Evolutionary conservation across 176 grass and related monocot genomes (phyloP).

Genomic region (Aegilops longissima): DNA sequence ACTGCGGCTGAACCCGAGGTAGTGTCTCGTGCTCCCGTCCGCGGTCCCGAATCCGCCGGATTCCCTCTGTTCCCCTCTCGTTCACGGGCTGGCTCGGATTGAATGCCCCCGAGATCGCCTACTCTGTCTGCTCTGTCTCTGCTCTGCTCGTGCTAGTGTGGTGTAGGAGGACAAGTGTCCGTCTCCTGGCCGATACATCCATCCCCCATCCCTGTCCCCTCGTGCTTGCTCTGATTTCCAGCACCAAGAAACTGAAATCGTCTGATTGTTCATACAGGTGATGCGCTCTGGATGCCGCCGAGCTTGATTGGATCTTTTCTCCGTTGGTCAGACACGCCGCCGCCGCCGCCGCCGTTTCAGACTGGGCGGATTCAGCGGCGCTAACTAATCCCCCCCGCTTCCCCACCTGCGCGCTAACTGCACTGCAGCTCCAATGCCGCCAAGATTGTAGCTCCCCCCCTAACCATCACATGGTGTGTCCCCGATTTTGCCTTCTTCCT

Average conservation of each 20-base stretch:
- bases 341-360: constrained; percentile 23
- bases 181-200: not conserved
- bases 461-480: constrained; percentile 31
- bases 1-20: not conserved
- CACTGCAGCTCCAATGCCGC: not conserved
- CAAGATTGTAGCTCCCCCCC: not conserved
- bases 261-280: not conserved
- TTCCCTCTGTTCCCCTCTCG: not conserved
- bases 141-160: not conserved
- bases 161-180: not conserved
- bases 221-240: no score
- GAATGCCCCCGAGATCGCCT: no score
- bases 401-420: constrained; percentile 12
- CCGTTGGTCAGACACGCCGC: not conserved
- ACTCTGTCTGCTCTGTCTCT: no score
- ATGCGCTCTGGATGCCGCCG: not conserved
- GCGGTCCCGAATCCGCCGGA: not conserved
- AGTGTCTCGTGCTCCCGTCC: not conserved
- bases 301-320: not conserved
- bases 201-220: not conserved
- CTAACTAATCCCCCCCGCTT: not conserved
- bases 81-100: no score
- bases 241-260: not conserved
- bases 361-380: not conserved
- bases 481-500: not conserved